Percentiles rank a stretch among this genome's conserved stretches.
phyloP scores from a whole-genome alignment of 2,329 filamentous ascomycete species.

The Saccharata proteae region DNA sequence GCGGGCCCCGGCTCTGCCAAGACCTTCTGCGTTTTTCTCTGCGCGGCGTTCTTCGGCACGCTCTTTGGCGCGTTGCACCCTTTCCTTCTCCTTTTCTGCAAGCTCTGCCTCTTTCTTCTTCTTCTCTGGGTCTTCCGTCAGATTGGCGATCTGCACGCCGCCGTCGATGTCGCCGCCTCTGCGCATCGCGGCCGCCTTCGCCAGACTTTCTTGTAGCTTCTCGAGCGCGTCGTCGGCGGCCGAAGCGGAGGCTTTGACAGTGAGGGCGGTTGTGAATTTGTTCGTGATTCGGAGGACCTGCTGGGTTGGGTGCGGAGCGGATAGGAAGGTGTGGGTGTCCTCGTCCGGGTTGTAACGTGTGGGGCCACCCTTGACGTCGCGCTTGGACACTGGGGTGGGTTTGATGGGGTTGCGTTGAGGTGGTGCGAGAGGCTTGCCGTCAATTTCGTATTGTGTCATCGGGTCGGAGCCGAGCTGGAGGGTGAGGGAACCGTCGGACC shows the following conservation, averaged over 20 bases:
- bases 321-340: constrained; percentile 66
- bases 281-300: constrained; percentile 61
- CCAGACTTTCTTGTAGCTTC: constrained; percentile 54
- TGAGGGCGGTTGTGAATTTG: constrained; percentile 63
- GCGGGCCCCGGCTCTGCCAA: constrained; percentile 15
- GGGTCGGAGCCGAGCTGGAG: constrained; percentile 59
- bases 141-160: constrained; percentile 53
- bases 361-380: constrained; percentile 10
- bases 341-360: constrained; percentile 47
- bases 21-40: constrained; percentile 46
- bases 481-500: constrained; percentile 69
- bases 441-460: constrained; percentile 60
- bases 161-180: constrained; percentile 33
- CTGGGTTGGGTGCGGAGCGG: constrained; percentile 55
- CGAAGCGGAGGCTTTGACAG: constrained; percentile 53
- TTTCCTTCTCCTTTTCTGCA: constrained; percentile 61
- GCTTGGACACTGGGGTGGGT: constrained; percentile 33
- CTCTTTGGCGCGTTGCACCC: constrained; percentile 28
- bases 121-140: constrained; percentile 62
- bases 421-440: constrained; percentile 57
- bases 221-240: constrained; percentile 61
- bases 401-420: constrained; percentile 37
- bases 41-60: constrained; percentile 39
- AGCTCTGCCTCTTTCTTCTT: constrained; percentile 62
- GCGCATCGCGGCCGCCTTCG: constrained; percentile 47